Conservation (phyloP, 345 rosid species). For the Ceriops zippeliana region DNA sequence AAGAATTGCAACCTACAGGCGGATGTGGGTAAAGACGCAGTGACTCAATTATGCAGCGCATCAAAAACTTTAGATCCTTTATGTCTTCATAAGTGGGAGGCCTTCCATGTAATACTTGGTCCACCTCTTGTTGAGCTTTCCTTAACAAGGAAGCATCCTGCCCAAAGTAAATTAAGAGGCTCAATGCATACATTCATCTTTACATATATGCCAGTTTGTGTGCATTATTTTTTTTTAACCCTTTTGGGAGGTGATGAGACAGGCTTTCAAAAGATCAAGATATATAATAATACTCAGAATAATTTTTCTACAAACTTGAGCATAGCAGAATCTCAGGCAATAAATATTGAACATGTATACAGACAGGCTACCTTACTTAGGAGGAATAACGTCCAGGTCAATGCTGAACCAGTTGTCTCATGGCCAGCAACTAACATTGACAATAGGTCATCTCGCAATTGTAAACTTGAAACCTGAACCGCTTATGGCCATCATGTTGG, state of each 20-base stretch:
- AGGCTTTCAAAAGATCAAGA: too few relatives aligned
- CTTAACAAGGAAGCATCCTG: conserved; percentile 56
- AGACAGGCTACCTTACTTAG: conserved; percentile 69
- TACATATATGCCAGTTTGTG: too few relatives aligned
- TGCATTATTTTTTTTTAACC: too few relatives aligned
- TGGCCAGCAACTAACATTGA: conserved; percentile 98
- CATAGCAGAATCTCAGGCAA: background rate
- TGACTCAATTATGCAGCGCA: conserved; percentile 85
- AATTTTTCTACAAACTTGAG: background rate
- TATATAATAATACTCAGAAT: too few relatives aligned
- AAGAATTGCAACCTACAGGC: conserved; percentile 61
- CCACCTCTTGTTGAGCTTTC: conserved; percentile 90
- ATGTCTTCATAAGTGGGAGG: conserved; percentile 68
- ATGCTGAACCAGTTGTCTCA: conserved; percentile 93
- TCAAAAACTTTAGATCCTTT: conserved; percentile 73
- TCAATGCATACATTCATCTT: too few relatives aligned
- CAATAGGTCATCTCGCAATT: conserved; percentile 85
- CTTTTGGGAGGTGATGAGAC: too few relatives aligned
- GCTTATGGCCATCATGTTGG: conserved; percentile 10
- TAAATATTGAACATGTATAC: background rate
- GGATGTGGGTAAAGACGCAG: conserved; percentile 96
- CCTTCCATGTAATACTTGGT: conserved; percentile 70
- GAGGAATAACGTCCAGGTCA: conserved; percentile 96
- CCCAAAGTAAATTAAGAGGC: background rate
- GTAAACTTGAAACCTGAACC: conserved; percentile 72